Conservation (phyloP, 345 rosid genomes). For the Gossypioides kirkii region DNA sequence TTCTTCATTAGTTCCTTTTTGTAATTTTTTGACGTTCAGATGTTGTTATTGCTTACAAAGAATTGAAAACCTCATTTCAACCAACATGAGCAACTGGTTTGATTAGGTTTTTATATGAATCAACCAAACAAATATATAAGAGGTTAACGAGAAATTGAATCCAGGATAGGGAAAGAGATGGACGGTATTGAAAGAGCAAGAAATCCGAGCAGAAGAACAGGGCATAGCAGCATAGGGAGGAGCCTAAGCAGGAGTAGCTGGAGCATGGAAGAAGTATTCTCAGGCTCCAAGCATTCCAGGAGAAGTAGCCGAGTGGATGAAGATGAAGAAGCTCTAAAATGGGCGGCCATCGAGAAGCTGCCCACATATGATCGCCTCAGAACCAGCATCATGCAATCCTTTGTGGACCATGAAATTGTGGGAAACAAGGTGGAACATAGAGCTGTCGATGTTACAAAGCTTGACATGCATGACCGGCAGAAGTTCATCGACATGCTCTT, state of each 20-base stretch:
- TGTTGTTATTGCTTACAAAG: background rate
- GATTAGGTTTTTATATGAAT: background rate
- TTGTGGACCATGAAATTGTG: constrained; percentile 32
- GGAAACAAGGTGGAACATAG: constrained; percentile 32
- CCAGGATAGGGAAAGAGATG: background rate
- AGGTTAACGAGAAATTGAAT: background rate
- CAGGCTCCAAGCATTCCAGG: constrained; percentile 40
- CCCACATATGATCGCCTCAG: constrained; percentile 81
- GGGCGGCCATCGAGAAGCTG: constrained; percentile 92
- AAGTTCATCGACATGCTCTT: constrained; percentile 67
- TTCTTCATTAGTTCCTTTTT: background rate
- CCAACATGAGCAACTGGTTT: background rate
- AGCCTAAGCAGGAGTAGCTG: constrained; percentile 59
- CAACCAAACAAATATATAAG: background rate
- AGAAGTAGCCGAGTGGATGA: constrained; percentile 47
- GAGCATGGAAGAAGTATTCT: constrained; percentile 60
- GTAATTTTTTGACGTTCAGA: background rate
- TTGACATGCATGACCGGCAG: constrained; percentile 58
- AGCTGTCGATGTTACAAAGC: constrained; percentile 70
- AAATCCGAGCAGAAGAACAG: constrained; percentile 26
- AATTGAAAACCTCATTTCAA: background rate
- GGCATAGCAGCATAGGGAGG: constrained; percentile 42
- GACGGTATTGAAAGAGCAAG: constrained; percentile 21
- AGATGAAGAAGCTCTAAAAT: constrained; percentile 90
- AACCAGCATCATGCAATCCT: constrained; percentile 64